Evolutionary conservation across 1,284 basidiomycete genomes (phyloP), one percentile per base, ranked within the genome.

Genomic region (Trichosporon faecale): DNA sequence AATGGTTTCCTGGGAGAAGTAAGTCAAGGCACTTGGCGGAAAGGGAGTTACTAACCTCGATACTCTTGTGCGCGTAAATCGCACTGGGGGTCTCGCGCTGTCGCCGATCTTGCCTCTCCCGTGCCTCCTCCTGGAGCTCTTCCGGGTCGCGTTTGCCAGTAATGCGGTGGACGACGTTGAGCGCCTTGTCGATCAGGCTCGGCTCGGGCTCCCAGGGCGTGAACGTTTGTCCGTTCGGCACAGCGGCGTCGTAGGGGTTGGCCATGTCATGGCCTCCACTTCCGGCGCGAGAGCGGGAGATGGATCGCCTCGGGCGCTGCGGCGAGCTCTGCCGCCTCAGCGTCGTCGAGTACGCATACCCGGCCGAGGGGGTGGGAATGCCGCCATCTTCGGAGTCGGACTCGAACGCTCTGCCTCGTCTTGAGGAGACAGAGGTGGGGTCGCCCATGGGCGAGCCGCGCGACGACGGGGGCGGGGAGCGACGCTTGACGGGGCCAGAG

Each of bases 321-420:
- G 72, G 72, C 16, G 37, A 44, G 46, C 31, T 57, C 74, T 93
- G 91, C 72, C 92, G 81, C 66, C 91, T 83, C 27, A 94, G 85
- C 0, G 90, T 92, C 0, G 92, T 93, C 74, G 90, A 91, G 83
- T 92, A 93, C 2, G 91, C 89, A 77, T 93, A 94, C 23, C 73
- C 73, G n/a, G 57, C 68, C 65, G 40, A 61, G 5, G 57, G 57
- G 6, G 57, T 61, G 16, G 57, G 57, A 6, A 61, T 18, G 29
- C 57, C 57, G 18, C 57, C 29, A 33, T 61, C 57, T 18, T 61
- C 57, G n/a, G 57, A 61, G 57, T 61, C 57, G 31, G 57, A 61
- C 29, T 61, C 57, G 57, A 33, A 61, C 21, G n/a, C 57, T 61
- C 57, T 29, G 9, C 57, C 57, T 18, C 57, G 57, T 61, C 57